A percentile compares a stretch with the other conserved stretches of the same genome.
Evolutionary conservation across 805 yeast genomes (phyloP).

Genomic region (Spathaspora girioi): DNA sequence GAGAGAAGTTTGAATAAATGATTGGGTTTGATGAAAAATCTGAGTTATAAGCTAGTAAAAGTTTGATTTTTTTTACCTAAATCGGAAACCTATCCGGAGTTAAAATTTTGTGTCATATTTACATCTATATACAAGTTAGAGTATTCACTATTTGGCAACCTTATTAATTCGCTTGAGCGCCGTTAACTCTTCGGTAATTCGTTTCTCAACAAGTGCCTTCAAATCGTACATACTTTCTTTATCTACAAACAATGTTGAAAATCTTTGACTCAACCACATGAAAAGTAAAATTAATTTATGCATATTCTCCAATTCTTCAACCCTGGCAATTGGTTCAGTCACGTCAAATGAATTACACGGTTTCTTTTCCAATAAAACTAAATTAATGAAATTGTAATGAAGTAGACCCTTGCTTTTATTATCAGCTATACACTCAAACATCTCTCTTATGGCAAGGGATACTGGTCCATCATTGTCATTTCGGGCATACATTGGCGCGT

Average conservation of each 20-base stretch:
- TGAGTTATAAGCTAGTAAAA: no score
- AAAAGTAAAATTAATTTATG: conserved; percentile 67
- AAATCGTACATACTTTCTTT: conserved; percentile 68
- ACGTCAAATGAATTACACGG: conserved; percentile 11
- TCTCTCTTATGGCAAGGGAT: conserved; percentile 41
- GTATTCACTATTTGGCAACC: background rate
- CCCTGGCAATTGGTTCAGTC: background rate
- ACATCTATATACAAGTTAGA: background rate
- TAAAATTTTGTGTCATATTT: background rate
- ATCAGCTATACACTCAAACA: conserved; percentile 51
- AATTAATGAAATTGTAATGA: conserved; percentile 41
- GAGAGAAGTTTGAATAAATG: no score
- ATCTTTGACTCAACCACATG: conserved; percentile 85
- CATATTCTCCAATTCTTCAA: conserved; percentile 50
- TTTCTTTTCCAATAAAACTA: conserved; percentile 17
- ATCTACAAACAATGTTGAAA: conserved; percentile 78
- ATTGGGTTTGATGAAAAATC: no score
- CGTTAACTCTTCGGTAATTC: conserved; percentile 48
- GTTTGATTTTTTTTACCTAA: background rate
- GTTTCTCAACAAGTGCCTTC: conserved; percentile 63
- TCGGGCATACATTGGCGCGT: conserved; percentile 52
- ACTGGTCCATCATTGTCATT: conserved; percentile 14
- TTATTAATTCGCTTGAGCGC: conserved; percentile 22
- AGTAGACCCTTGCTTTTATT: conserved; percentile 53
- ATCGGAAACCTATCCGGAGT: background rate